These are phyloP conservation scores for Rosa chinensis DNA, from an alignment of 306 rosid genomes.

Conservation along the genomic window DNA sequence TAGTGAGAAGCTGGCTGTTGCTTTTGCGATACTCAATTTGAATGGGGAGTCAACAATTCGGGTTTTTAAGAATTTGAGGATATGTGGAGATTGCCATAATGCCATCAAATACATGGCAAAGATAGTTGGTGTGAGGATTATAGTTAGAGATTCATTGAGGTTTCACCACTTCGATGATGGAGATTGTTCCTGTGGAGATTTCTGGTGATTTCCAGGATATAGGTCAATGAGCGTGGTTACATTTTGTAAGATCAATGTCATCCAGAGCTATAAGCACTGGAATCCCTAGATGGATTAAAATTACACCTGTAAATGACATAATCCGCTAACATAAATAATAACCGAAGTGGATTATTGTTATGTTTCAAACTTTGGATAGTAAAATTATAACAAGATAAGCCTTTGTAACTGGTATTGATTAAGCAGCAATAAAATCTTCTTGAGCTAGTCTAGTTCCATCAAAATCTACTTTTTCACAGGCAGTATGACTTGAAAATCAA, in stretches of 20 bases:
- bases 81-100: slow-evolving; percentile 56
- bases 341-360: too few species aligned
- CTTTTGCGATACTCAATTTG: slow-evolving; percentile 54
- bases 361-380: too few species aligned
- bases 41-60: slow-evolving; percentile 45
- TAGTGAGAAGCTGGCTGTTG: slow-evolving; percentile 53
- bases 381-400: too few species aligned
- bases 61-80: slow-evolving; percentile 57
- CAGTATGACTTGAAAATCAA: too few species aligned
- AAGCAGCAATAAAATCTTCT: too few species aligned
- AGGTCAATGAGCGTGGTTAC: background rate
- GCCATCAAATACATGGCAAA: slow-evolving; percentile 52
- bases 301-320: too few species aligned
- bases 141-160: slow-evolving; percentile 58
- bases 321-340: too few species aligned
- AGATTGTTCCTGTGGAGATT: slow-evolving; percentile 47
- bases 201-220: slow-evolving; percentile 34
- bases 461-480: too few species aligned
- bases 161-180: slow-evolving; percentile 57
- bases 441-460: too few species aligned
- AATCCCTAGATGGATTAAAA: too few species aligned
- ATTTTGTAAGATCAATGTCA: background rate
- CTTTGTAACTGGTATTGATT: too few species aligned
- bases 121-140: slow-evolving; percentile 45
- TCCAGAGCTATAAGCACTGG: too few species aligned